These are phyloP conservation scores for Zygosaccharomyces kombuchaensis DNA, from an alignment of 805 yeast genomes.

Conservation along the genomic window DNA sequence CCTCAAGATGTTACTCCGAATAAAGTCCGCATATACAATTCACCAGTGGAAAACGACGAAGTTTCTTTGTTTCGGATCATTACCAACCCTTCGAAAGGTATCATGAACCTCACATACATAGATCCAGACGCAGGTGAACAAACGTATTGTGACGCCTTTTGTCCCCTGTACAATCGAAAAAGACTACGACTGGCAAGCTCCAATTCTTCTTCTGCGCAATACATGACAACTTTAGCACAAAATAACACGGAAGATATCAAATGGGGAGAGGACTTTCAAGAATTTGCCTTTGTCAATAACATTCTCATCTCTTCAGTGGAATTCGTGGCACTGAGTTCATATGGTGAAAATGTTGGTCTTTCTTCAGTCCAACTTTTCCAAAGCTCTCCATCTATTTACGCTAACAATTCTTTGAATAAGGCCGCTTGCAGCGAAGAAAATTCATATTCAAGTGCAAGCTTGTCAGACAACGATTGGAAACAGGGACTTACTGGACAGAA, in stretches of 20 bases:
- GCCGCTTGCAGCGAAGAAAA: slow-evolving; percentile 47
- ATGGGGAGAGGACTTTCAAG: slow-evolving; percentile 55
- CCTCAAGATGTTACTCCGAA: slow-evolving; percentile 61
- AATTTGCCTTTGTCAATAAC: slow-evolving; percentile 72
- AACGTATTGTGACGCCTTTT: slow-evolving; percentile 77
- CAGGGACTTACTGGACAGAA: slow-evolving; percentile 30
- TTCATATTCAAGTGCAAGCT: slow-evolving; percentile 28
- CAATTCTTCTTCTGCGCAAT: slow-evolving; percentile 9
- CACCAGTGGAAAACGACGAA: slow-evolving; percentile 42
- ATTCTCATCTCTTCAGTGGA: slow-evolving; percentile 58
- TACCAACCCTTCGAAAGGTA: slow-evolving; percentile 76
- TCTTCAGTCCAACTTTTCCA: slow-evolving; percentile 71
- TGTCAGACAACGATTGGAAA: slow-evolving; percentile 32
- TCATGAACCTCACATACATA: slow-evolving; percentile 84
- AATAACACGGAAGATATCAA: slow-evolving; percentile 37
- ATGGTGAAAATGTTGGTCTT: slow-evolving; percentile 66
- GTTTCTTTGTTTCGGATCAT: slow-evolving; percentile 65
- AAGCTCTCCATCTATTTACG: slow-evolving; percentile 53
- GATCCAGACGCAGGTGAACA: slow-evolving; percentile 64
- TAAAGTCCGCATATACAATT: slow-evolving; percentile 66
- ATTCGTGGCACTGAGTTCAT: slow-evolving; percentile 59
- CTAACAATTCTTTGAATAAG: slow-evolving; percentile 67
- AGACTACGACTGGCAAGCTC: slow-evolving; percentile 32
- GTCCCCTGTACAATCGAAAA: slow-evolving; percentile 57
- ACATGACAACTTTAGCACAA: slow-evolving; percentile 6